Evolutionary conservation across 257 asterid genomes (phyloP), one percentile per base, ranked within the genome.

Genomic region (Scutellaria minor): DNA sequence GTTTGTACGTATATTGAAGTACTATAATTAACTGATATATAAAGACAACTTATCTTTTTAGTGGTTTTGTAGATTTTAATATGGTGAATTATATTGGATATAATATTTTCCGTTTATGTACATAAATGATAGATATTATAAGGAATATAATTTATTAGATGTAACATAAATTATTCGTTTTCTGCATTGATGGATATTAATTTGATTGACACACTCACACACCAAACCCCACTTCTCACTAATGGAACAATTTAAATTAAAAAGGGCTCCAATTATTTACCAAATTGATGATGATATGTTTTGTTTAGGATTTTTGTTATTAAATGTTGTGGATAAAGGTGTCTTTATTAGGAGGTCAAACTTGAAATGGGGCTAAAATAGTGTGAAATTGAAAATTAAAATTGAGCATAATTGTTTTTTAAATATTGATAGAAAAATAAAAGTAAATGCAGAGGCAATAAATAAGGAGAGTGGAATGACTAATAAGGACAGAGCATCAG

Each of bases 271-370:
- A 11, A 27, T 56, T 22, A 56, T 22, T 22, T 27, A 14, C 15
- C 31, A 31, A 22, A 51, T 5, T 14, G 57, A 57, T 57, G 64
- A 57, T 27, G 57, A 2, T 20, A 14, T 54, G 24, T 27, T 31
- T 58, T 47, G 53, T 46, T 61, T 70, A 27, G 62, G 52, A 39
- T 40, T 39, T 65, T 6, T 65, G 1, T 64, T 20, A 64, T 24
- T 24, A 24, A 8, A 24, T 1, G 7, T 50, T 7, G 0, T 37
- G 31, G 76, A 71, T 51, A 48, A 71, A 60, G 42, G 62, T 72
- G 61, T 37, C 31, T 7, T 47, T 39, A 11, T 24, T 35, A 58
- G 22, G 12, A 39, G 60, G 77, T 62, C 77, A 71, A 71, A 64
- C 42, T 41, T 62, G 15, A 61, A 40, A 39, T 46, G 13, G 31